Conservation (phyloP, 2,329 filamentous ascomycete species). For the Xylariaceae sp. region DNA sequence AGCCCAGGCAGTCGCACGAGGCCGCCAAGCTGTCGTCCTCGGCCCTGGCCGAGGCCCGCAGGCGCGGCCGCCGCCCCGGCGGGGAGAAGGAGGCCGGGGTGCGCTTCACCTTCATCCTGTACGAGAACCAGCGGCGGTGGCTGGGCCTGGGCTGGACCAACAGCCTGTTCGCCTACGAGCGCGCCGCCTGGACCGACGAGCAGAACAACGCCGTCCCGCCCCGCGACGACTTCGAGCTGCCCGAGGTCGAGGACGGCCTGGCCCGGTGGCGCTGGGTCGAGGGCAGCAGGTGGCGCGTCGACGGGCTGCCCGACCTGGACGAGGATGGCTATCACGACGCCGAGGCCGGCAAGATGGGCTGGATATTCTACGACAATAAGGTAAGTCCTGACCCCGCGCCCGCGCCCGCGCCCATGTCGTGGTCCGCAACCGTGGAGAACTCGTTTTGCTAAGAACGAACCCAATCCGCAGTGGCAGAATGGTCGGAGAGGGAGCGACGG, state of each 20-base stretch:
- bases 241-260: slow-evolving; percentile 53
- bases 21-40: slow-evolving; percentile 21
- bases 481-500: slow-evolving; percentile 78
- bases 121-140: slow-evolving; percentile 95
- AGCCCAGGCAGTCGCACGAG: slow-evolving; percentile 30
- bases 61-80: slow-evolving; percentile 29
- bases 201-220: slow-evolving; percentile 74
- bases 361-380: slow-evolving; percentile 99
- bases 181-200: slow-evolving; percentile 91
- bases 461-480: slow-evolving; percentile 65
- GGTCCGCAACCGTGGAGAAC: not conserved
- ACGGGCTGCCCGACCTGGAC: slow-evolving; percentile 55
- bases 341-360: slow-evolving; percentile 63
- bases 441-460: slow-evolving; percentile 3
- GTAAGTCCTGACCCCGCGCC: slow-evolving; percentile 46
- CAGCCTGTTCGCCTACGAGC: slow-evolving; percentile 83
- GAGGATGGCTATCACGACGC: slow-evolving; percentile 48
- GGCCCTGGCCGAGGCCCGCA: slow-evolving; percentile 25
- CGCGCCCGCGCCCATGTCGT: not conserved
- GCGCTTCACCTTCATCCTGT: slow-evolving; percentile 92
- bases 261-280: slow-evolving; percentile 70
- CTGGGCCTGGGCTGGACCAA: slow-evolving; percentile 91
- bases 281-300: slow-evolving; percentile 79
- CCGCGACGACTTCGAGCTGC: slow-evolving; percentile 61
- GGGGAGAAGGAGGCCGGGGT: slow-evolving; percentile 65